phyloP scores from a whole-genome alignment of 768 basidiomycete genomes.

The Albatrellus ellisii region DNA sequence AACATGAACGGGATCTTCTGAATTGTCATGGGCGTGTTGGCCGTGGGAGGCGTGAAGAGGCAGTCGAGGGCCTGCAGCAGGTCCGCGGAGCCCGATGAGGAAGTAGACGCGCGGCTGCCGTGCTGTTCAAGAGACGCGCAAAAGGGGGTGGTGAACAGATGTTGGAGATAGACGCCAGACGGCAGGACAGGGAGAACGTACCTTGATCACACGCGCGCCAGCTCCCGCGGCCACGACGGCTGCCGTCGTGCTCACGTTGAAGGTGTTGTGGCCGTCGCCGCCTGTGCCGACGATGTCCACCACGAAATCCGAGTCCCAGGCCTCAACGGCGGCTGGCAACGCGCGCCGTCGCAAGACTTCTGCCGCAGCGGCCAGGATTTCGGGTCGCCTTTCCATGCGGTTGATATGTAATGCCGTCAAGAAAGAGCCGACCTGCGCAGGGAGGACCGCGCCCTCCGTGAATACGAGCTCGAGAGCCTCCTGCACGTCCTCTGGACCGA shows the following conservation, averaged over 20 bases:
- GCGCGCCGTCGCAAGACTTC: conserved; percentile 58
- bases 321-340: conserved; percentile 45
- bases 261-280: conserved; percentile 91
- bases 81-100: conserved; percentile 89
- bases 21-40: conserved; percentile 42
- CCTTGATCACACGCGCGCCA: conserved; percentile 89
- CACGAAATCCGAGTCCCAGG: conserved; percentile 45
- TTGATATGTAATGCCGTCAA: conserved; percentile 76
- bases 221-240: conserved; percentile 91
- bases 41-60: conserved; percentile 50
- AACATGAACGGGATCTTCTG: conserved; percentile 73
- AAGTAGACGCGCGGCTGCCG: conserved; percentile 83
- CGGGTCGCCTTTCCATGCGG: conserved; percentile 62
- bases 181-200: conserved; percentile 20
- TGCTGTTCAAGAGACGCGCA: too few relatives aligned
- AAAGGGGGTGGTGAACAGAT: not conserved
- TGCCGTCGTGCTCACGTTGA: conserved; percentile 94
- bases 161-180: not conserved
- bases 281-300: conserved; percentile 88
- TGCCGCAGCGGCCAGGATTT: conserved; percentile 71
- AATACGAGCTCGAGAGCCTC: conserved; percentile 64
- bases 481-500: conserved; percentile 64
- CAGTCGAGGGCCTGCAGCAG: conserved; percentile 78
- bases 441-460: conserved; percentile 45
- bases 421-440: conserved; percentile 81